Evolutionary conservation across 805 yeast genomes (phyloP).

Genomic region (Wickerhamiella spandovensis): DNA sequence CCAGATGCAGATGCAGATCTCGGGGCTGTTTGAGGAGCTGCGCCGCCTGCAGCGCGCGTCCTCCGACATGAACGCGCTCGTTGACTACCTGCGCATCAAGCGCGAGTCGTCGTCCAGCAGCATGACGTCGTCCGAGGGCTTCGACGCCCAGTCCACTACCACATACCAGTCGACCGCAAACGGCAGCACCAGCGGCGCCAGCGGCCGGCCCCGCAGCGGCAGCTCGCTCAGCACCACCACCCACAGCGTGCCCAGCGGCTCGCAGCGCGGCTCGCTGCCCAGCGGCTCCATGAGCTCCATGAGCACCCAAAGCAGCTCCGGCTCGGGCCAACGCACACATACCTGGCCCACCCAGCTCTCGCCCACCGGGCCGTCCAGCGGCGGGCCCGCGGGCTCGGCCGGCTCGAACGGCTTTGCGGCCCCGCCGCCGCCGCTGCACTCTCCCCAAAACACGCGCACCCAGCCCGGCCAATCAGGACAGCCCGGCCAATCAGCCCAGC

Average conservation of each 20-base stretch:
- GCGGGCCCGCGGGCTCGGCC: not conserved
- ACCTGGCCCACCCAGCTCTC: not conserved
- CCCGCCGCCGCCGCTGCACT: not conserved
- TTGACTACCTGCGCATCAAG: not conserved
- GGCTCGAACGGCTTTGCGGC: not conserved
- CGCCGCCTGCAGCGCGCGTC: not conserved
- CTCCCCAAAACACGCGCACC: no score
- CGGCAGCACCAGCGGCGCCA: not conserved
- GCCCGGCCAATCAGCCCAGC: no score
- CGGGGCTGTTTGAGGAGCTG: not conserved
- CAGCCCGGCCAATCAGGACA: no score
- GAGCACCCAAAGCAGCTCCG: not conserved
- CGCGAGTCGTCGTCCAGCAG: not conserved
- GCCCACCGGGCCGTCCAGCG: not conserved
- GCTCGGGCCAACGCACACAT: not conserved
- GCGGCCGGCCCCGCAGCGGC: constrained; percentile 1
- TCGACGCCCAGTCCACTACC: not conserved
- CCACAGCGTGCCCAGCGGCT: constrained; percentile 1
- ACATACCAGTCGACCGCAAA: not conserved
- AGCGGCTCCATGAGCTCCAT: not conserved
- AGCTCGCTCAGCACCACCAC: not conserved
- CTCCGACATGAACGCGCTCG: not conserved
- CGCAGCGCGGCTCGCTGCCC: not conserved
- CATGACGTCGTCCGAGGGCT: not conserved
- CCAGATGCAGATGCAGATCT: not conserved